Evolutionary conservation across 2,329 filamentous ascomycete genomes (phyloP).

Genomic region (Stachybotrys elegans): DNA sequence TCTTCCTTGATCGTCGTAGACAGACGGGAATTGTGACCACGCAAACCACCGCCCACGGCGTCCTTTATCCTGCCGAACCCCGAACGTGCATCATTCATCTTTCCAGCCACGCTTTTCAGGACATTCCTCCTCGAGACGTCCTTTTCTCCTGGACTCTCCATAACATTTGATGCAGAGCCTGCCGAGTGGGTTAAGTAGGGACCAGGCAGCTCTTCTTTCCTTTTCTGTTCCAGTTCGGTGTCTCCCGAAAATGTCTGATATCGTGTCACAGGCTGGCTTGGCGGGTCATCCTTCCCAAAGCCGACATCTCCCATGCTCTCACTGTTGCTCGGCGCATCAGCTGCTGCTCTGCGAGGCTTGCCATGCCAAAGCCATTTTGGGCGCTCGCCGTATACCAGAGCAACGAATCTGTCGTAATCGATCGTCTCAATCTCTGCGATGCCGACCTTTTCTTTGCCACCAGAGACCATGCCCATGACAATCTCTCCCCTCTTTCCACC

Average conservation of each 20-base stretch:
- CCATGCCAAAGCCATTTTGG: constrained; percentile 95
- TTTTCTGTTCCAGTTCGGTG: constrained; percentile 41
- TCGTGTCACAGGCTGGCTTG: constrained; percentile 37
- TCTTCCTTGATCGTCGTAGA: constrained; percentile 48
- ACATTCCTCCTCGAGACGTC: constrained; percentile 59
- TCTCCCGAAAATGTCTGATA: constrained; percentile 47
- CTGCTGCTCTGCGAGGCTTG: constrained; percentile 65
- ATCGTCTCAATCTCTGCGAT: constrained; percentile 90
- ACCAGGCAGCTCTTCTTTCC: constrained; percentile 39
- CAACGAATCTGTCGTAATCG: constrained; percentile 79
- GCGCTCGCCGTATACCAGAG: constrained; percentile 72
- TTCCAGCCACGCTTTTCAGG: constrained; percentile 74
- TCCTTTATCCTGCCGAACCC: constrained; percentile 84
- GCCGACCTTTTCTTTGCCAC: constrained; percentile 79
- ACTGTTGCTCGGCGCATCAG: constrained; percentile 41
- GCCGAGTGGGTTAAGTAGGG: constrained; percentile 39
- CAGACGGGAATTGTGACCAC: constrained; percentile 48
- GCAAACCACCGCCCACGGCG: constrained; percentile 61
- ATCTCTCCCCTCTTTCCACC: constrained; percentile 92
- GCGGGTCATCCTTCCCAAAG: constrained; percentile 50
- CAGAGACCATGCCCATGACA: constrained; percentile 89
- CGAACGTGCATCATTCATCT: constrained; percentile 74
- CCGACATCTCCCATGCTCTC: constrained; percentile 41
- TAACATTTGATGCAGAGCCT: constrained; percentile 39
- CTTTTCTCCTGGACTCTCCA: constrained; percentile 46